These are phyloP conservation scores for Malassezia arunalokei DNA, from an alignment of 1,284 basidiomycete genomes.

Conservation along the genomic window DNA sequence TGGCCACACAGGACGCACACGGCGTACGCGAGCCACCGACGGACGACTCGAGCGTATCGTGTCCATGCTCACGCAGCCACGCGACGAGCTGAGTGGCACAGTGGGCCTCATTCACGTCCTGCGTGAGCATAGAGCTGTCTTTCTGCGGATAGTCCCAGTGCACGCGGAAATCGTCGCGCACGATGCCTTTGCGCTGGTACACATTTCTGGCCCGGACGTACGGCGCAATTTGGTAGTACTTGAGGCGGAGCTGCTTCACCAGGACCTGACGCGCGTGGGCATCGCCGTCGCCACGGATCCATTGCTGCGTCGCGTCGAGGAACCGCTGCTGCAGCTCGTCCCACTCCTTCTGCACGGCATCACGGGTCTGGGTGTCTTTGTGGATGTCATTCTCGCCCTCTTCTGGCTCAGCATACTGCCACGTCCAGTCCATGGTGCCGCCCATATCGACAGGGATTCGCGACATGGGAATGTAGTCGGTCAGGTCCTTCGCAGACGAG, in stretches of 20 bases:
- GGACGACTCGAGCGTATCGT: constrained; percentile 42
- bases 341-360: constrained; percentile 33
- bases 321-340: constrained; percentile 33
- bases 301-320: constrained; percentile 31
- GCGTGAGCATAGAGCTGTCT: constrained; percentile 25
- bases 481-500: constrained; percentile 37
- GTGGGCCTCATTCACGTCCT: constrained; percentile 35
- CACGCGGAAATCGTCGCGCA: constrained; percentile 33
- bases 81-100: constrained; percentile 35
- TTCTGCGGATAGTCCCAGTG: constrained; percentile 42
- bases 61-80: constrained; percentile 40
- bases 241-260: constrained; percentile 40
- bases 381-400: constrained; percentile 37
- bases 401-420: constrained; percentile 44
- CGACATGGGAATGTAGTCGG: constrained; percentile 29
- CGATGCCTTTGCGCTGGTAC: constrained; percentile 38
- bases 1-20: constrained; percentile 1
- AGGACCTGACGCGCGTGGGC: constrained; percentile 36
- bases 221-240: constrained; percentile 37
- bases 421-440: constrained; percentile 45
- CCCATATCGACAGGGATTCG: constrained; percentile 45
- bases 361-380: constrained; percentile 36
- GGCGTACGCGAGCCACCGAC: constrained; percentile 27
- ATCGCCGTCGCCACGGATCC: constrained; percentile 30
- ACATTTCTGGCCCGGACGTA: constrained; percentile 36